Base-by-base conservation (phyloP, 768 basidiomycete species). In the Suillus spraguei region DNA sequence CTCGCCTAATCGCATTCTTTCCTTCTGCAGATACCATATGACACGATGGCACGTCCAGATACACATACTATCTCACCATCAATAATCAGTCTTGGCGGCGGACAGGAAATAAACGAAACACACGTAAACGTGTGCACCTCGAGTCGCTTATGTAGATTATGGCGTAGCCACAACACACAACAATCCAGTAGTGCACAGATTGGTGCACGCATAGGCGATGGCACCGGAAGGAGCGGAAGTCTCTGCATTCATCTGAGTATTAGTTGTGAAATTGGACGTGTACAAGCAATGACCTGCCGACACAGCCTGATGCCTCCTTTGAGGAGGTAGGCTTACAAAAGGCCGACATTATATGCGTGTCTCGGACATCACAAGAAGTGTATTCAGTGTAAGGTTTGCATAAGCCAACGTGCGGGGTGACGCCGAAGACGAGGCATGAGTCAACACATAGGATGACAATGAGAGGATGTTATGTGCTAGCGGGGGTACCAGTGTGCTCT, bases 91-190 rank as follows among this genome's bases (percentile, higher is more conserved):
- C 28, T 32, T 13, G 64, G 42, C 42, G 22, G 58, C 28, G 44
- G 33, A 32, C 47, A 1, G 50, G 8, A 22, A 16, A 20, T 17
- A 24, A 22, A 14, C 8, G 24, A 59, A 53, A 73, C 86, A 52
- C 67, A 88, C 89, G 78, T 74, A 67, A 88, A 89, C 7, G 83
- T 82, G 35, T 79, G 76, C 0, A 83, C 81, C 63, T 89, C 86
- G 5, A 90, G 73, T 35, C 78, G 81, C 67, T 83, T 88, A 62
- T 89, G 86, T 36, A 91, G 74, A 69, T 89, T 90, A 66, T 91
- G 89, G 20, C 87, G 84, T 33, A 90, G 72, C 87, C 88, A 91
- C 16, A 91, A 77, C 7, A 87, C 79, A 66, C 85, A 87, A 62
- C 86, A 89, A 70, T 91, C 88, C n/a, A 91, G 69, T 28, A 90